Percentiles rank a stretch among this genome's conserved stretches.
Evolutionary conservation across 2,329 filamentous ascomycete species (phyloP).

Genomic region (Pseudogymnoascus sp.): DNA sequence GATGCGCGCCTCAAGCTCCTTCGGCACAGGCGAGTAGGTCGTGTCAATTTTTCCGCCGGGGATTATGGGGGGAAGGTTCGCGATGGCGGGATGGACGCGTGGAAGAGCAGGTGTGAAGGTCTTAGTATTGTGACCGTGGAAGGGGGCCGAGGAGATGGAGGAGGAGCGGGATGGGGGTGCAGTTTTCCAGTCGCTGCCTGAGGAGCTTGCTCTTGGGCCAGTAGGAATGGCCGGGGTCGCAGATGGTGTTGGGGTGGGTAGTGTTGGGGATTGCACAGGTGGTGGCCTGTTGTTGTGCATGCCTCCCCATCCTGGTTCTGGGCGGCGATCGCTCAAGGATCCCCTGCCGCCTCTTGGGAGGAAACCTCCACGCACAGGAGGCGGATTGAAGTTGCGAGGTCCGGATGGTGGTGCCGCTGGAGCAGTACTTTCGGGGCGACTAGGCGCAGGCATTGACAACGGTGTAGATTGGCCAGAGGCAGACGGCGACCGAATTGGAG

Average conservation of each 20-base stretch:
- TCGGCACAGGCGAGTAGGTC: slow-evolving; percentile 18
- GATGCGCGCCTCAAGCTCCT: slow-evolving; percentile 22
- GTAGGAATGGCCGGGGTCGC: slow-evolving; percentile 20
- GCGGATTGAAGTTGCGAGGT: slow-evolving; percentile 27
- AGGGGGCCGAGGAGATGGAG: slow-evolving; percentile 22
- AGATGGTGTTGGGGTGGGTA: slow-evolving; percentile 16
- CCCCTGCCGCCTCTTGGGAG: slow-evolving; percentile 24
- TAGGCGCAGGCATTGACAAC: slow-evolving; percentile 17
- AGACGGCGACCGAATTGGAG: slow-evolving; percentile 11
- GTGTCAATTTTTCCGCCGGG: slow-evolving; percentile 27
- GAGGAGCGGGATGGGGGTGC: slow-evolving; percentile 22
- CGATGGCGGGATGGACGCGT: slow-evolving; percentile 28
- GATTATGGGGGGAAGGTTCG: slow-evolving; percentile 26
- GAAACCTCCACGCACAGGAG: slow-evolving; percentile 19
- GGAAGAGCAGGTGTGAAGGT: slow-evolving; percentile 9
- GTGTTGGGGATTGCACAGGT: slow-evolving; percentile 24
- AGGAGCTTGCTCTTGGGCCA: slow-evolving; percentile 24
- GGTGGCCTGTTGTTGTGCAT: slow-evolving; percentile 20
- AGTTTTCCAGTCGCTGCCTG: slow-evolving; percentile 21
- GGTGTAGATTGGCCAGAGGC: slow-evolving; percentile 15
- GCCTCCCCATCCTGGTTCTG: slow-evolving; percentile 25
- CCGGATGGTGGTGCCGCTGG: slow-evolving; percentile 26
- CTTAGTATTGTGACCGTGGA: slow-evolving; percentile 16
- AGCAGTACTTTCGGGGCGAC: slow-evolving; percentile 18
- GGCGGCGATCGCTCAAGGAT: slow-evolving; percentile 25